A percentile compares a stretch with the other conserved stretches of the same genome.
phyloP scores from a whole-genome alignment of 441 rosid genomes.

The Arabidopsis hybrid region DNA sequence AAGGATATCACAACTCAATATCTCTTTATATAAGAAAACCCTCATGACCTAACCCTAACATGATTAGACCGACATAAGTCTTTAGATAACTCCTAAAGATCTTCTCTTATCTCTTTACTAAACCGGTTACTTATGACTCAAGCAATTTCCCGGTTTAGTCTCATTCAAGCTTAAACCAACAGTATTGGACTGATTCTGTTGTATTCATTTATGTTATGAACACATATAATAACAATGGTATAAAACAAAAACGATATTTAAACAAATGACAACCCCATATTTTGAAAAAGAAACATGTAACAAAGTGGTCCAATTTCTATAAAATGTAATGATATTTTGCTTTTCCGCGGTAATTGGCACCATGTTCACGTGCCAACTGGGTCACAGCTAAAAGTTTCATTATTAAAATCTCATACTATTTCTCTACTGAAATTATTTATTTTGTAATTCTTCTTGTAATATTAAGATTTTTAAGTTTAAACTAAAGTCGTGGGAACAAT shows the following conservation, averaged over 20 bases:
- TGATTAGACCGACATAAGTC: too few species aligned
- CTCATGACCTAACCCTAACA: too few species aligned
- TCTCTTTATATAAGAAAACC: too few species aligned
- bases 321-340: constrained; percentile 24
- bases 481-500: constrained; percentile 45
- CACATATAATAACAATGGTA: constrained; percentile 5
- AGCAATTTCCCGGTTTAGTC: too few species aligned
- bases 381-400: constrained; percentile 46
- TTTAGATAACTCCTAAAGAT: too few species aligned
- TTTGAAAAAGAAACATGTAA: constrained; percentile 7
- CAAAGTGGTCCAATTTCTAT: constrained; percentile 37
- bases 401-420: constrained; percentile 20
- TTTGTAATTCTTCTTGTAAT: background rate
- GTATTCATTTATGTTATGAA: background rate
- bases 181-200: constrained; percentile 17
- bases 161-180: too few species aligned
- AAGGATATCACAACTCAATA: too few species aligned
- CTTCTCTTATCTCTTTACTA: too few species aligned
- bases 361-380: constrained; percentile 52
- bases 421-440: background rate
- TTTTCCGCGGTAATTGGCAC: constrained; percentile 40
- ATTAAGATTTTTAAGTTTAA: constrained; percentile 9
- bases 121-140: too few species aligned
- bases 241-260: background rate
- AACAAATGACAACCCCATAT: constrained; percentile 22